Evolutionary conservation across 2,329 filamentous ascomycete species (phyloP), one percentile per base, ranked within the genome.

Genomic region (Fusarium sp.): DNA sequence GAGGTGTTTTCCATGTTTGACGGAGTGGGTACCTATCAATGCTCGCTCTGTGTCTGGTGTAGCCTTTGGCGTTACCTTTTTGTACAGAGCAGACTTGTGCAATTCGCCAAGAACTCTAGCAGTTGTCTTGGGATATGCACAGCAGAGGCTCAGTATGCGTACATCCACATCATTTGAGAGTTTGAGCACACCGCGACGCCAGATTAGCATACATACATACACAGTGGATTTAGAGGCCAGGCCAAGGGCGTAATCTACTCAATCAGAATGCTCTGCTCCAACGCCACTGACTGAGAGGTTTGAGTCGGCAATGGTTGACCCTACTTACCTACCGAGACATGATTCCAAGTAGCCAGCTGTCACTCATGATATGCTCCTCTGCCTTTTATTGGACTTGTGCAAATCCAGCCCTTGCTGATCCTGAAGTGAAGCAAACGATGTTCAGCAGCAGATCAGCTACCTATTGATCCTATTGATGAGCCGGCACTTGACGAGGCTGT

Each of bases 401-500:
- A 15, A 17, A 32, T 25, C 23, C 49, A 37, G 49, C 15, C 23
- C 31, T 23, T 27, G 23, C 15, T 15, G 27, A 9, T 9, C 27
- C 27, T 29, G 27, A 29, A 11, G 10, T 9, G 8, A 29, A 9
- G 27, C 27, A 11, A 29, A 11, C 27, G n/a, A n/a, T n/a, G n/a
- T n/a, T n/a, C n/a, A n/a, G n/a, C n/a, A n/a, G n/a, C n/a, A n/a
- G n/a, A n/a, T n/a, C n/a, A n/a, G n/a, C n/a, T n/a, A n/a, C n/a
- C n/a, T n/a, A n/a, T n/a, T n/a, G n/a, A n/a, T n/a, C n/a, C n/a
- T n/a, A 52, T 50, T 60, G 51, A 57, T 31, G 51, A 47, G n/a
- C 35, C 57, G 57, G 58, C 52, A 61, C 52, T 61, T 61, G 38
- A 53, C 31, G 15, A 45, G 33, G 14, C 25, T 36, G 38, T 42